phyloP scores from a whole-genome alignment of 1,284 basidiomycete genomes.

The Hymenochaete sp. region DNA sequence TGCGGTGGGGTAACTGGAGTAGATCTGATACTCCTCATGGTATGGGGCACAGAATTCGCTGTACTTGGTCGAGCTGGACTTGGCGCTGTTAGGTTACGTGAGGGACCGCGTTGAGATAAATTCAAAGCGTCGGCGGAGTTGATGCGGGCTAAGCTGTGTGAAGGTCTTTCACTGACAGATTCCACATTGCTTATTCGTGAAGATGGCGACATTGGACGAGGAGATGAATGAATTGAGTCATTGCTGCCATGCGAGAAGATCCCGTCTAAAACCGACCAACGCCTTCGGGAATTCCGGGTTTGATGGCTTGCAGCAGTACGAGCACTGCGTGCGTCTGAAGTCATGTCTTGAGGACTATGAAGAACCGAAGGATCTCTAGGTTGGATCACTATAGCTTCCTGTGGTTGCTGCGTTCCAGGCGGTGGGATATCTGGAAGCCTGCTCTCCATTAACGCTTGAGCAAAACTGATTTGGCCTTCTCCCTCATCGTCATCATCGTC shows the following conservation, averaged over 20 bases:
- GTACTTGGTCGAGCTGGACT: conserved; percentile 7
- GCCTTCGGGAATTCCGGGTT: conserved; percentile 18
- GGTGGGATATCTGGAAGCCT: conserved; percentile 66
- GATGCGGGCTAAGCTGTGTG: conserved; percentile 9
- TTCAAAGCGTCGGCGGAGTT: conserved; percentile 6
- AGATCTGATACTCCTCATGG: not conserved
- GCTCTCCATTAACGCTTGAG: conserved; percentile 67
- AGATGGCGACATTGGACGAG: conserved; percentile 16
- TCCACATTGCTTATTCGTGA: conserved; percentile 1
- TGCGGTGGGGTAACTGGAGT: conserved; percentile 26
- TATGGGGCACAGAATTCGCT: conserved; percentile 4
- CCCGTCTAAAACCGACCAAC: conserved; percentile 41
- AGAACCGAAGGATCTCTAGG: conserved; percentile 6
- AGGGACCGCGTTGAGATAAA: conserved; percentile 1
- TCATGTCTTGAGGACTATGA: conserved; percentile 13
- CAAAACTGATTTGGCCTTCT: conserved; percentile 61
- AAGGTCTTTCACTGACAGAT: conserved; percentile 4
- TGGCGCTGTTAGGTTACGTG: not conserved
- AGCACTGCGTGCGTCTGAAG: conserved; percentile 6
- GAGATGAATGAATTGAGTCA: conserved; percentile 16
- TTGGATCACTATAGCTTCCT: conserved; percentile 50
- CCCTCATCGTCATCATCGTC: conserved; percentile 46
- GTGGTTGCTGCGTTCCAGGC: conserved; percentile 50
- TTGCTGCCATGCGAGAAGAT: conserved; percentile 27
- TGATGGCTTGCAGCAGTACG: not conserved